Evolutionary conservation across 768 basidiomycete species (phyloP).

Genomic region (Chalciporus piperatus): DNA sequence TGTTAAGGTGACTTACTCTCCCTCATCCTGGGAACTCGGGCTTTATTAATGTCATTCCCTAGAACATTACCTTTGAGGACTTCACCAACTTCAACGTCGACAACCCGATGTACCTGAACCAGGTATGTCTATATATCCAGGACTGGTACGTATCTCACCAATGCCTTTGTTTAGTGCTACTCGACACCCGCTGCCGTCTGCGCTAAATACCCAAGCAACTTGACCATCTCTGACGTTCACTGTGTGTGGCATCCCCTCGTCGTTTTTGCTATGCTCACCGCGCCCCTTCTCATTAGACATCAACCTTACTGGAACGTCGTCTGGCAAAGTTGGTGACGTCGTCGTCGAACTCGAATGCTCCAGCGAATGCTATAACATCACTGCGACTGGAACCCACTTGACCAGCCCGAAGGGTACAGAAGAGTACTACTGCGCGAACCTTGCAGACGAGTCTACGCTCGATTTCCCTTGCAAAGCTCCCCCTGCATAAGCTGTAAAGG

Average conservation of each 20-base stretch:
- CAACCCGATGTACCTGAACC: slow-evolving; percentile 40
- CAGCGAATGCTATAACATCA: slow-evolving; percentile 35
- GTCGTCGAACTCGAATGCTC: slow-evolving; percentile 45
- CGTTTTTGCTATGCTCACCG: not conserved
- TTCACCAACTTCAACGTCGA: slow-evolving; percentile 38
- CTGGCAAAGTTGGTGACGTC: slow-evolving; percentile 36
- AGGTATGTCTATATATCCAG: slow-evolving; percentile 23
- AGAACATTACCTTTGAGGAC: slow-evolving; percentile 26
- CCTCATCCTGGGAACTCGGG: not conserved
- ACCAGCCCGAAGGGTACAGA: slow-evolving; percentile 31
- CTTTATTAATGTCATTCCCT: not conserved
- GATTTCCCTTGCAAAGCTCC: slow-evolving; percentile 26
- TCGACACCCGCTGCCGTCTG: slow-evolving; percentile 33
- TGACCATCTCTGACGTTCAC: slow-evolving; percentile 42
- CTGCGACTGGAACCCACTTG: slow-evolving; percentile 27
- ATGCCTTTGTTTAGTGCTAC: slow-evolving; percentile 32
- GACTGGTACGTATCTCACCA: not conserved
- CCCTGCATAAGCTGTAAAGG: not conserved
- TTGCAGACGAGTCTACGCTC: slow-evolving; percentile 30
- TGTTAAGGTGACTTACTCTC: slow-evolving; percentile 30
- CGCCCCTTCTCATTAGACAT: slow-evolving; percentile 23
- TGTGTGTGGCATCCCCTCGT: slow-evolving; percentile 23
- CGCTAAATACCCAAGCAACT: slow-evolving; percentile 35
- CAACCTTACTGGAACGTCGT: slow-evolving; percentile 43
- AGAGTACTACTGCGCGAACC: slow-evolving; percentile 37